Base-by-base conservation (phyloP, 768 basidiomycete species). In the Epithele typhae region DNA sequence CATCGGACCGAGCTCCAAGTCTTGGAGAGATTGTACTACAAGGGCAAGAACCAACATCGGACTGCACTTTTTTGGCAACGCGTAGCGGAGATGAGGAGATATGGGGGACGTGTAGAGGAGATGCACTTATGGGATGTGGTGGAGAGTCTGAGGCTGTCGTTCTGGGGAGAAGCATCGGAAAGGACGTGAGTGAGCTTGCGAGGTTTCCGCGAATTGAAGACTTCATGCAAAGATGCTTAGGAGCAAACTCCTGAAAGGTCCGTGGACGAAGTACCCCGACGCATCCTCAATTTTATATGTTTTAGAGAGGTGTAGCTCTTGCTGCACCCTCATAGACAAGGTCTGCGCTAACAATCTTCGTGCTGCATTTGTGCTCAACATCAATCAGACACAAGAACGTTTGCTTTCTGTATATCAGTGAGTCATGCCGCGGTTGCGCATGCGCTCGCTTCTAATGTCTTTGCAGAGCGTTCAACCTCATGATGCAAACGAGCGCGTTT, bases 1-100 rank as follows among this genome's bases (percentile, higher is more conserved):
- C 70, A 76, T 34, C 54, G 64, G 3, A 71, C 77, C 22, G 85
- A 88, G 55, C 60, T 78, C 5, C 74, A 75, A 42, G 62, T 86
- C 17, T 68, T 90, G 27, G 78, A 82, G 54, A 72, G 83, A 49
- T 60, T 90, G 2, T 82, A 82, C 60, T 90, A 91, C 67, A 87
- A 87, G 55, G 80, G 79, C 52, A 87, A 84, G 59, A 91, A 89
- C 54, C 88, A 92, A 57, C 85, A 87, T 59, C 74, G 79, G 24
- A 59, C 71, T 3, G 75, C 83, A 21, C 64, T 88, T 10, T 88
- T 87, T 62, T 90, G 86, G 84, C 70, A 76, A 56, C 78, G 78
- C 24, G 68, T 84, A 14, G 56, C 60, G 9, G 89, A 90, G 58
- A 69, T 82, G 17, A 72, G 82, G 51, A 73, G 79, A 43, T 78